phyloP scores from a whole-genome alignment of 352 stramenopile genomes.

The Globisporangium okanoganense region DNA sequence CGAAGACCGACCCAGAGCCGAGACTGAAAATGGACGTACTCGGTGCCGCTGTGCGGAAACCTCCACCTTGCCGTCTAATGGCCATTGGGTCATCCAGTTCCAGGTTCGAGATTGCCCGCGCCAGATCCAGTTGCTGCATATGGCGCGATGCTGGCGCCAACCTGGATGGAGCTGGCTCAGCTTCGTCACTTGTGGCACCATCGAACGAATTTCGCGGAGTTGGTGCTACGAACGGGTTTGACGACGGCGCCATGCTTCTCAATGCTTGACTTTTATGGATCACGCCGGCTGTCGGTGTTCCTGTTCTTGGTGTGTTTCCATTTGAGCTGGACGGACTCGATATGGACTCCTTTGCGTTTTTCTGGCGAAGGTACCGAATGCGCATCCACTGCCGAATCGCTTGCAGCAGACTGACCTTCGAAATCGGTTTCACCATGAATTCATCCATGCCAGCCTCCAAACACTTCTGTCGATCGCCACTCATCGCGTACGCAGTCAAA shows the following conservation, averaged over 20 bases:
- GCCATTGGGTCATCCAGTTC: slow-evolving; percentile 76
- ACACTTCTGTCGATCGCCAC: slow-evolving; percentile 70
- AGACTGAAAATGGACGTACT: slow-evolving; percentile 74
- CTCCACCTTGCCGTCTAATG: slow-evolving; percentile 51
- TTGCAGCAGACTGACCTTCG: slow-evolving; percentile 57
- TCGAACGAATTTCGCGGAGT: slow-evolving; percentile 17
- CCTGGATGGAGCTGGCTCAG: slow-evolving; percentile 17
- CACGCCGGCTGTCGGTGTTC: slow-evolving; percentile 9
- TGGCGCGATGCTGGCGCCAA: slow-evolving; percentile 63
- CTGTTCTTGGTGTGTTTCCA: slow-evolving; percentile 6
- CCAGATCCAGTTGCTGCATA: slow-evolving; percentile 76
- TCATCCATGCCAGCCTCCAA: slow-evolving; percentile 67
- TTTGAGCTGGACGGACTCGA: slow-evolving; percentile 17
- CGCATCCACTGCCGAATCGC: slow-evolving; percentile 68
- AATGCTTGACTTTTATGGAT: not conserved
- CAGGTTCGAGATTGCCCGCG: slow-evolving; percentile 70
- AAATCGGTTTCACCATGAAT: slow-evolving; percentile 80
- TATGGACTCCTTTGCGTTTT: slow-evolving; percentile 21
- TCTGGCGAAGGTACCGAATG: slow-evolving; percentile 40
- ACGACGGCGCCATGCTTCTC: not conserved
- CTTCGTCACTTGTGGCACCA: slow-evolving; percentile 17
- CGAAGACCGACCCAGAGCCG: slow-evolving; percentile 43
- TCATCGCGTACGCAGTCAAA: slow-evolving; percentile 72
- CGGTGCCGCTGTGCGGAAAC: slow-evolving; percentile 39
- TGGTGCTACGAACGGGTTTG: slow-evolving; percentile 8